Base-by-base conservation (phyloP, 768 basidiomycete genomes). In the Xerocomus potaroensis region DNA sequence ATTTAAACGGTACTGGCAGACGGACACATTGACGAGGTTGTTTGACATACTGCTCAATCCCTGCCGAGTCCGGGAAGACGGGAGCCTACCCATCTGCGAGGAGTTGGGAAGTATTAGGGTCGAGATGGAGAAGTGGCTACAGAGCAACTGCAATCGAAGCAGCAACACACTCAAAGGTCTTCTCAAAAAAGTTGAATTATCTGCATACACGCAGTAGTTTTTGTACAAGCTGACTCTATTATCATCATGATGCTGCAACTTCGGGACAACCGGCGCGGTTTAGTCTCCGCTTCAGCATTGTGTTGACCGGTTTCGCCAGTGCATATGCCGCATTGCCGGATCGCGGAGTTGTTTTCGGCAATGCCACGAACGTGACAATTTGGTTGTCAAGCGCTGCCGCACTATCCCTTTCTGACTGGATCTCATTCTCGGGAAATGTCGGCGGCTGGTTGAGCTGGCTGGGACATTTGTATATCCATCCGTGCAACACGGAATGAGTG, bases 1-100 rank as follows among this genome's bases (percentile, higher is more conserved):
- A n/a, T 76, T 94, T 59, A 92, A 92, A 62, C 76, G 96, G 49
- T 99, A 99, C 65, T 97, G 96, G 91, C 93, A 98, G 67, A 78
- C 73, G 36, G 86, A 89, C 19, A 66, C 95, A 19, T 95, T 96
- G 91, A 84, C 71, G 27, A 67, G 77, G 43, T 59, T 96, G 35
- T 97, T 99, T 63, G 87, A 94, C 56, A 53, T 86, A 23, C 69
- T 97, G 45, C 80, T 99, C 48, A 98, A 98, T 65, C 87, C 96
- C 1, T 68, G 72, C 30, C 55, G 72, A n/a, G 76, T 80, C 15
- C 73, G 76, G 12, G 60, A 72, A 11, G 79, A 80, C 43, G 76
- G 78, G 15, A 62, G 72, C 14, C 63, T 97, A 34, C 95, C 95
- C 0, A 72, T 97, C 29, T 78, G 75, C 41, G 75, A 81, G 39